Base-by-base conservation (phyloP, 2,329 filamentous ascomycete genomes). In the Penicillium hordei region DNA sequence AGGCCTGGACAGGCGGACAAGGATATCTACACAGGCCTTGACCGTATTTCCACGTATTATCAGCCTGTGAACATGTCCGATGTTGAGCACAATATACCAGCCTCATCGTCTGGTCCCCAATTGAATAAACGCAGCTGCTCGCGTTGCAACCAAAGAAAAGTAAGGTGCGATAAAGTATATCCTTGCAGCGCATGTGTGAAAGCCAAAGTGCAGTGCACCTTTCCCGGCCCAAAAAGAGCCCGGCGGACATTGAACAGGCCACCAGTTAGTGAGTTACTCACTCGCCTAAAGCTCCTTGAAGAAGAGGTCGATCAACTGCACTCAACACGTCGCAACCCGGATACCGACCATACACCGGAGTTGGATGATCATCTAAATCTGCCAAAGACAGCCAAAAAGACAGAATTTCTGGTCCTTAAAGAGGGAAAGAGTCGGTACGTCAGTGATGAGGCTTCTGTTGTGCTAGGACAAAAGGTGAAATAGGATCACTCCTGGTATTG, bases 151-250 rank as follows among this genome's bases (percentile, higher is more conserved):
- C 60, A 64, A 25, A 65, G 64, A 39, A 75, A 75, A 52, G 60
- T 75, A 21, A 66, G 68, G 15, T 76, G 72, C 44, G 67, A 72
- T 58, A 71, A 69, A 55, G 63, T 56, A 29, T 38, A 65, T n/a
- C 71, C 71, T 8, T 75, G 73, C 53, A 39, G 27, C 4, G 33
- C 45, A 1, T 69, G 65, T 39, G 17, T 61, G 5, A 62, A 64
- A 38, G 43, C 54, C 3, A 51, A 56, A 3, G 45, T 44, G 5
- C 40, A 61, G 42, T 69, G 67, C 45, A 27, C 27, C 10, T 65
- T 58, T 46, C 65, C 65, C 1, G 61, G 46, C 5, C 51, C 57
- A 5, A 62, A 64, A 43, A 52, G 66, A 12, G 64, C 63, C 1
- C 62, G 61, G 1, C 60, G 66, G 7, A 61, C 51, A 31, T 36